Percentiles rank a stretch among this genome's conserved stretches.
Conservation (phyloP, 1,139 yeast species). For the Kodamaea alishanica region DNA sequence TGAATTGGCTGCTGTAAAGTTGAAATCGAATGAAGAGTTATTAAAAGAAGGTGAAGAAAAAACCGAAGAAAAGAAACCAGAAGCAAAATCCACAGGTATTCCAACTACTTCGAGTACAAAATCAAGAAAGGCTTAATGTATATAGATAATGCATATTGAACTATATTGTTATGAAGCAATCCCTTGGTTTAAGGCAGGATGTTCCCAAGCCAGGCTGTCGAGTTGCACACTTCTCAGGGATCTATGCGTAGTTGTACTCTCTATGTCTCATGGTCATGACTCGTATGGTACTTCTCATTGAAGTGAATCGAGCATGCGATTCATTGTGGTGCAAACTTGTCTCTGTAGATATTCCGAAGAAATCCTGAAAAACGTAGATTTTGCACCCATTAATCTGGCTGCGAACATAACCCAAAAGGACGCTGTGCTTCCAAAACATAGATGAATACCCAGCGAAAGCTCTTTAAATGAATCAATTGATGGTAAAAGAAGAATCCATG, state of each 20-base stretch:
- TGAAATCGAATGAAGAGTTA: slow-evolving; percentile 39
- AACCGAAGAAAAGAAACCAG: slow-evolving; percentile 1
- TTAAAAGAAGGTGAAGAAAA: slow-evolving; percentile 13
- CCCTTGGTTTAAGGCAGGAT: neutral
- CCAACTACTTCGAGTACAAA: slow-evolving; percentile 6
- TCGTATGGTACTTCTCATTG: too few species aligned
- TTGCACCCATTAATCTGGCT: too few species aligned
- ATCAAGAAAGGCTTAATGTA: slow-evolving; percentile 14
- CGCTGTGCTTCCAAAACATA: too few species aligned
- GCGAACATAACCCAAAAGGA: too few species aligned
- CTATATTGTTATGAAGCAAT: neutral
- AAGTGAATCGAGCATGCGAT: neutral
- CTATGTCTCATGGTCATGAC: too few species aligned
- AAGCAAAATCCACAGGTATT: slow-evolving; percentile 5
- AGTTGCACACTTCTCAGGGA: too few species aligned
- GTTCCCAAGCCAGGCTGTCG: too few species aligned
- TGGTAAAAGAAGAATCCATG: too few species aligned
- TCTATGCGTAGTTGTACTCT: too few species aligned
- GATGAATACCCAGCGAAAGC: too few species aligned
- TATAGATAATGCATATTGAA: neutral
- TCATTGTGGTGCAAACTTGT: neutral
- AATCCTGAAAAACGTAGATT: neutral
- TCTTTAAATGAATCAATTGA: too few species aligned
- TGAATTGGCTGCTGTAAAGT: slow-evolving; percentile 59
- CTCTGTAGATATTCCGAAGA: neutral